A percentile compares a stretch with the other conserved stretches of the same genome.
Conservation (phyloP, 768 basidiomycete species). For the Pisolithus marmoratus region DNA sequence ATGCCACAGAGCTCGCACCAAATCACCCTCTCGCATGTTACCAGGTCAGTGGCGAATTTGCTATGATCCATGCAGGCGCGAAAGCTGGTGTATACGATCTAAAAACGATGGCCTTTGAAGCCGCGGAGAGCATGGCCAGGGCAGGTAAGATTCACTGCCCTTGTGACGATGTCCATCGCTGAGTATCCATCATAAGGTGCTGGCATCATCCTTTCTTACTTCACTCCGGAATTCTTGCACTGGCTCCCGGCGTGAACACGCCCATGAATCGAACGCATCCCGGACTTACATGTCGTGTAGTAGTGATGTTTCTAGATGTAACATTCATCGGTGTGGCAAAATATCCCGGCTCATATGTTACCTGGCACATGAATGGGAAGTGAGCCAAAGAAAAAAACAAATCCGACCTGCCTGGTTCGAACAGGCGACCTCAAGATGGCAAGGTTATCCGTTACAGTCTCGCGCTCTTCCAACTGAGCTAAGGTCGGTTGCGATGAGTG, state of each 20-base stretch:
- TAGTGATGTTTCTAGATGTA: not conserved
- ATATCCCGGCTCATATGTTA: not conserved
- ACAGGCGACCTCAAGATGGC: constrained; percentile 41
- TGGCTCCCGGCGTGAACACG: constrained; percentile 48
- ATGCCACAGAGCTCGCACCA: constrained; percentile 73
- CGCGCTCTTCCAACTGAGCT: constrained; percentile 49
- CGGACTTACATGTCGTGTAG: not conserved
- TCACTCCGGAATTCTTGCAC: constrained; percentile 93
- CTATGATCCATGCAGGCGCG: constrained; percentile 95
- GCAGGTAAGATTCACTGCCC: constrained; percentile 54
- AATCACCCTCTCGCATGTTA: constrained; percentile 96
- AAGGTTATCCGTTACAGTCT: constrained; percentile 35
- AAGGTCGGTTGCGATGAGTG: constrained; percentile 10
- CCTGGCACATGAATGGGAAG: too few relatives aligned
- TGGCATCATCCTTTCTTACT: constrained; percentile 88
- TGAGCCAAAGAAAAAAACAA: not conserved
- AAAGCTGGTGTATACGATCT: constrained; percentile 90
- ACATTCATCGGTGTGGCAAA: not conserved
- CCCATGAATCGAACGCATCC: not conserved
- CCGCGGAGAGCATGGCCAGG: constrained; percentile 83
- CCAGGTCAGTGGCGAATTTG: constrained; percentile 96
- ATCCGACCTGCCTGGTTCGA: constrained; percentile 38
- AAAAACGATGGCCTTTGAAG: constrained; percentile 92
- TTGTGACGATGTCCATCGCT: not conserved
- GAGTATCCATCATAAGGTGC: constrained; percentile 53